These are phyloP conservation scores for Saitozyma sp. DNA, from an alignment of 768 basidiomycete species.

Conservation along the genomic window DNA sequence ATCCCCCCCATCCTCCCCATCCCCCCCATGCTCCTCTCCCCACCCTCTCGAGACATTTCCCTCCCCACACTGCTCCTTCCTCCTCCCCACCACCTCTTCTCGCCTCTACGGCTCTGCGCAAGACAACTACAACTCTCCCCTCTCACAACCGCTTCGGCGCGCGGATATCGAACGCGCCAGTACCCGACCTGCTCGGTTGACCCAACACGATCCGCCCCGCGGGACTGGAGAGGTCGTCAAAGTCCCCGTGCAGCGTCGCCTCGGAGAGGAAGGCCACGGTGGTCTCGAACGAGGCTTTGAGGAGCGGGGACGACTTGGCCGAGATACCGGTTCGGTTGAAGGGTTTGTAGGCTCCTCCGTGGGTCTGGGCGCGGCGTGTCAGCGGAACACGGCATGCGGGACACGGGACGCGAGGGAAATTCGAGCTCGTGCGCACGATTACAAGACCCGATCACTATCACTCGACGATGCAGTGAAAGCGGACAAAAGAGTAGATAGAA, in stretches of 20 bases:
- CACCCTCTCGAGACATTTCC: no score
- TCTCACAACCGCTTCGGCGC: constrained; percentile 26
- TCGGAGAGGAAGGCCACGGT: constrained; percentile 91
- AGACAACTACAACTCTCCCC: no score
- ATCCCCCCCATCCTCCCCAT: no score
- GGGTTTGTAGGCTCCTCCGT: constrained; percentile 95
- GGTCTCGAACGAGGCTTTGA: constrained; percentile 97
- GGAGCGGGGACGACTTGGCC: constrained; percentile 86
- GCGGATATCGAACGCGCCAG: constrained; percentile 82
- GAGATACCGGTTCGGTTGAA: constrained; percentile 96
- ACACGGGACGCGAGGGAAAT: no score
- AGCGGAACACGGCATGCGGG: no score
- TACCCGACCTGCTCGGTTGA: constrained; percentile 83
- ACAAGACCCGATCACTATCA: no score
- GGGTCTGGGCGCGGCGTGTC: constrained; percentile 64
- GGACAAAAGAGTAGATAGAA: background rate
- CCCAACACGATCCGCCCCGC: constrained; percentile 91
- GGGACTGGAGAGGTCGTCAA: constrained; percentile 85
- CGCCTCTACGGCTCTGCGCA: no score
- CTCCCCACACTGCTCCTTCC: no score
- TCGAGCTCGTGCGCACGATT: no score
- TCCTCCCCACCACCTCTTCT: no score
- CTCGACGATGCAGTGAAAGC: no score
- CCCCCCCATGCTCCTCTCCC: no score
- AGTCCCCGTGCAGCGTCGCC: constrained; percentile 91